Conservation (phyloP, 2,329 filamentous ascomycete species). For the Cercospora brassicicola region DNA sequence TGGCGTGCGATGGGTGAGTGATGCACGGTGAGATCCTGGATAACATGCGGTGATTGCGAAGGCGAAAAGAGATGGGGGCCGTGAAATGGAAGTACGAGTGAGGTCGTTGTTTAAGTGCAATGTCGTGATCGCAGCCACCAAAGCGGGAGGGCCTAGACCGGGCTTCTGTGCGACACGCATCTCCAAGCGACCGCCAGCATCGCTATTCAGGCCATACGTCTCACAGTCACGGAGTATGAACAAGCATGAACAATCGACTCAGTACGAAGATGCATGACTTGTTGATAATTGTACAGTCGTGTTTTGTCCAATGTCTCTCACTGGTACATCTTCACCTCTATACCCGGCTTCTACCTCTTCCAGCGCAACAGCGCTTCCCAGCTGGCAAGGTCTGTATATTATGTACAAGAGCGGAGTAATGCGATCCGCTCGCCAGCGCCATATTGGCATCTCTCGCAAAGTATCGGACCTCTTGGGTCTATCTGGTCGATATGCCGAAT, state of each 20-base stretch:
- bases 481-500: not conserved
- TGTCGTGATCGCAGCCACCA: not conserved
- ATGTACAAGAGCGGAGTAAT: conserved; percentile 24
- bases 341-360: not conserved
- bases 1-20: not conserved
- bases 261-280: not conserved
- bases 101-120: not conserved
- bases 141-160: not conserved
- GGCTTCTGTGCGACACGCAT: not conserved
- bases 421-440: not conserved
- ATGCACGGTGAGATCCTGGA: not conserved
- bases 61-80: not conserved
- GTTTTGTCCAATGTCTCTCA: not conserved
- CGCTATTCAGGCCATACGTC: not conserved
- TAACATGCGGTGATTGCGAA: not conserved
- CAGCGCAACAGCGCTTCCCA: not conserved
- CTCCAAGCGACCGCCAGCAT: not conserved
- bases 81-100: not conserved
- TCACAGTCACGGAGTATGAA: not conserved
- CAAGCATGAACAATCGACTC: not conserved
- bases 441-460: not conserved
- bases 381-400: not conserved
- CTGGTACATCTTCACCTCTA: not conserved
- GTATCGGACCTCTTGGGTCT: not conserved
- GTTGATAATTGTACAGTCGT: not conserved